Evolutionary conservation across 306 rosid genomes (phyloP).

Genomic region (Potentilla sterilis): DNA sequence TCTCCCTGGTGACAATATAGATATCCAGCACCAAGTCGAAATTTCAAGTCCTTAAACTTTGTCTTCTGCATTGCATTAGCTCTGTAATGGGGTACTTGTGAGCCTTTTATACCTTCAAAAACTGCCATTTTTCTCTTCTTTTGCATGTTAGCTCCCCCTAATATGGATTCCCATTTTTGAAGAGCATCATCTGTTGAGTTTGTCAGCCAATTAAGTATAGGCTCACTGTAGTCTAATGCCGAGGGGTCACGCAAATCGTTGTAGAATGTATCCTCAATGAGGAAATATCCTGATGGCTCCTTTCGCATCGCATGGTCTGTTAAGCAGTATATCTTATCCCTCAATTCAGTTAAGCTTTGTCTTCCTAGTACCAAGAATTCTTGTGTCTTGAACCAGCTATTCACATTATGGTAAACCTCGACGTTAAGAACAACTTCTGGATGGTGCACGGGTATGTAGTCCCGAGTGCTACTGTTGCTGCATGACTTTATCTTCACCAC

Average conservation of each 20-base stretch:
- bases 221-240: conserved; percentile 66
- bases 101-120: conserved; percentile 47
- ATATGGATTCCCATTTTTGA: conserved; percentile 72
- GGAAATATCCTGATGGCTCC: conserved; percentile 84
- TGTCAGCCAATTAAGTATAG: conserved; percentile 73
- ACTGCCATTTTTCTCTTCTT: conserved; percentile 53
- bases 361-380: conserved; percentile 76
- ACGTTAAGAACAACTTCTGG: conserved; percentile 65
- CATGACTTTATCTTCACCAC: conserved; percentile 54
- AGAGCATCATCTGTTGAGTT: conserved; percentile 59
- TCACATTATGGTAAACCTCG: conserved; percentile 71
- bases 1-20: conserved; percentile 93
- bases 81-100: conserved; percentile 52
- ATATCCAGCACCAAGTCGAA: conserved; percentile 78
- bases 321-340: conserved; percentile 74
- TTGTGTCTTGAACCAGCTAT: conserved; percentile 69
- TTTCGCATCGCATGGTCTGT: conserved; percentile 71
- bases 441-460: conserved; percentile 45
- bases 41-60: conserved; percentile 59
- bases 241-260: conserved; percentile 78
- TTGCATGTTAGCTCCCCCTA: conserved; percentile 49
- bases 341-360: conserved; percentile 63
- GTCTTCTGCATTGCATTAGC: conserved; percentile 57
- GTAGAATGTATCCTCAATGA: conserved; percentile 81
- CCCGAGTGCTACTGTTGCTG: conserved; percentile 27